Evolutionary conservation across 768 basidiomycete genomes (phyloP).

Genomic region (Tephrocybe sp.): DNA sequence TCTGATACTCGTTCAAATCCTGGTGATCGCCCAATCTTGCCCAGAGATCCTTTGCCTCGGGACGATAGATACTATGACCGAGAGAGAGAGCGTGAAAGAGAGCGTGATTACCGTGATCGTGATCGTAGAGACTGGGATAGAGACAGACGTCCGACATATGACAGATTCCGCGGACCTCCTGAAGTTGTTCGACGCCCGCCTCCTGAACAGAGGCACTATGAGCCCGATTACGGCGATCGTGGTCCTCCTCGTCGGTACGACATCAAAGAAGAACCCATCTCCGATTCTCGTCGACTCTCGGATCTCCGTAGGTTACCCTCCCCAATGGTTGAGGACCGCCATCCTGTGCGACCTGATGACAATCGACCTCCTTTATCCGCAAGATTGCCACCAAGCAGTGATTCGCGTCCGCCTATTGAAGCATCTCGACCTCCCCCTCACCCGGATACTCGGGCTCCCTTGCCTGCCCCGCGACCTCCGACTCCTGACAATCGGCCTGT

Average conservation of each 20-base stretch:
- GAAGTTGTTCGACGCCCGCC: conserved; percentile 38
- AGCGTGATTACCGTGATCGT: conserved; percentile 32
- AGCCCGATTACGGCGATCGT: conserved; percentile 36
- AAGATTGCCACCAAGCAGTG: conserved; percentile 16
- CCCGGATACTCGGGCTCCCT: conserved; percentile 26
- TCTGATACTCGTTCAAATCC: conserved; percentile 17
- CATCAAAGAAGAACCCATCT: conserved; percentile 21
- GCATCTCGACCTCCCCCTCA: conserved; percentile 23
- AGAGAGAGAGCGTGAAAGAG: conserved; percentile 38
- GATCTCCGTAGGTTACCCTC: conserved; percentile 30
- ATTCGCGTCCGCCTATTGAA: conserved; percentile 26
- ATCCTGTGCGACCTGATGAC: conserved; percentile 13
- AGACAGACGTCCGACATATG: conserved; percentile 37
- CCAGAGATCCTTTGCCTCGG: conserved; percentile 20
- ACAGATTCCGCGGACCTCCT: conserved; percentile 22
- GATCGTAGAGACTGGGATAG: conserved; percentile 27
- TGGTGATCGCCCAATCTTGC: conserved; percentile 17
- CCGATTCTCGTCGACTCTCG: conserved; percentile 28
- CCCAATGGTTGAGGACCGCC: conserved; percentile 16
- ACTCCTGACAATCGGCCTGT: conserved; percentile 24
- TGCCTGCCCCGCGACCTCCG: conserved; percentile 20
- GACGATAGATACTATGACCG: conserved; percentile 32
- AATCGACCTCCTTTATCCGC: conserved; percentile 16
- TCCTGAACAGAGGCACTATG: conserved; percentile 48
- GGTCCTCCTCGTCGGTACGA: conserved; percentile 24